phyloP scores from a whole-genome alignment of 768 basidiomycete species.

The Auricularia auricula-judae region DNA sequence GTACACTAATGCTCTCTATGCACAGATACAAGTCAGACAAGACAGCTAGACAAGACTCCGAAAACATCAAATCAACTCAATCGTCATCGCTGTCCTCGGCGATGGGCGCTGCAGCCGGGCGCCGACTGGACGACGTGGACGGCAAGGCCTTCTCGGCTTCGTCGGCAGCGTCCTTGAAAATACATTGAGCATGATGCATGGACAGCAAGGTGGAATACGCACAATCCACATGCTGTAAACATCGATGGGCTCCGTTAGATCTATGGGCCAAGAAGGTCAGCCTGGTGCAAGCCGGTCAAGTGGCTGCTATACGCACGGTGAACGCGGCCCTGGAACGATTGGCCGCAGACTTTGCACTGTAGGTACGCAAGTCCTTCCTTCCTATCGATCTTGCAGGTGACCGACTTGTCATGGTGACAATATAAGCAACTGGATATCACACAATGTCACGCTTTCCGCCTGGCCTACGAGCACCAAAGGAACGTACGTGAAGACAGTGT shows the following conservation, averaged over 20 bases:
- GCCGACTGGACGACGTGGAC: background rate
- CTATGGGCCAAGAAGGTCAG: constrained; percentile 29
- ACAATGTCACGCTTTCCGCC: background rate
- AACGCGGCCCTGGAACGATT: constrained; percentile 78
- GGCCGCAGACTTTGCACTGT: constrained; percentile 76
- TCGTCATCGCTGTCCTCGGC: background rate
- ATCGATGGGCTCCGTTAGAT: constrained; percentile 79
- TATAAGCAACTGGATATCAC: constrained; percentile 55
- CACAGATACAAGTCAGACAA: too few species aligned
- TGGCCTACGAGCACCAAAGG: background rate
- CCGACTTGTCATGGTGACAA: constrained; percentile 84
- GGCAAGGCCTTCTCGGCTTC: constrained; percentile 44
- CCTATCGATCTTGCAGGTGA: constrained; percentile 73
- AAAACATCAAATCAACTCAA: background rate
- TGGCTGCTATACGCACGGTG: constrained; percentile 45
- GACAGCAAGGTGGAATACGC: background rate
- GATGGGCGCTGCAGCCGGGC: background rate
- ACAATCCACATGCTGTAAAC: constrained; percentile 84
- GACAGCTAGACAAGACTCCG: too few species aligned
- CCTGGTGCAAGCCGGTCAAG: background rate
- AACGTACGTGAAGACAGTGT: background rate
- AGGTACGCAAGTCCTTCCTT: constrained; percentile 77
- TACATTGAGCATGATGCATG: too few species aligned
- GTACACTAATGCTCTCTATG: too few species aligned
- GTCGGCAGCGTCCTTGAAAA: constrained; percentile 54